phyloP scores from a whole-genome alignment of 768 basidiomycete species.

The Roridomyces roridus region DNA sequence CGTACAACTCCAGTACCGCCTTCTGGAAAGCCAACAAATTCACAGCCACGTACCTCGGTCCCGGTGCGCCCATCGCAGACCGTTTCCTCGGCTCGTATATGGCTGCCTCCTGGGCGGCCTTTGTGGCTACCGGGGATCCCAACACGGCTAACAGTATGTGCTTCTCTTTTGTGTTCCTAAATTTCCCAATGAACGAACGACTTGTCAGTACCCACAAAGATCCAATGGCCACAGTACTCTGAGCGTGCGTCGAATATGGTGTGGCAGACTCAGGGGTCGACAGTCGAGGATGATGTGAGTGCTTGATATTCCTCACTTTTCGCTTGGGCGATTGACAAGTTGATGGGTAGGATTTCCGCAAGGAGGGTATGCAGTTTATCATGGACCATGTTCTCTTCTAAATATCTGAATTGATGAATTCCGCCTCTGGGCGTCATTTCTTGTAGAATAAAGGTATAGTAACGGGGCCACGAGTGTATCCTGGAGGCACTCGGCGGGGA shows the following conservation, averaged over 20 bases:
- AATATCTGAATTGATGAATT: no score
- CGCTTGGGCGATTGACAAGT: not conserved
- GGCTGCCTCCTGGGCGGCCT: constrained; percentile 23
- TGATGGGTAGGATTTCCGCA: constrained; percentile 9
- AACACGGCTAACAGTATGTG: constrained; percentile 18
- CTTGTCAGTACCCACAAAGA: constrained; percentile 8
- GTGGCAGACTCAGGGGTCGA: constrained; percentile 21
- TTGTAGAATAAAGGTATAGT: no score
- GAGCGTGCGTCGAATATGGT: constrained; percentile 14
- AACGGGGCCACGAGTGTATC: no score
- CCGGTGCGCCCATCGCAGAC: constrained; percentile 18
- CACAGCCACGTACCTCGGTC: constrained; percentile 20
- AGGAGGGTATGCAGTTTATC: constrained; percentile 18
- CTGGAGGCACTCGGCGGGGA: no score
- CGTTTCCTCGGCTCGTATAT: constrained; percentile 22
- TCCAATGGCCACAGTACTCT: constrained; percentile 20
- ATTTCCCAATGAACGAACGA: no score
- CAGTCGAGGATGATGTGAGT: constrained; percentile 22
- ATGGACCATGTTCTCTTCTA: constrained; percentile 11
- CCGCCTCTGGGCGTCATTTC: no score
- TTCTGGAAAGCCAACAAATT: constrained; percentile 25
- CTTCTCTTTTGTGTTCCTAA: no score
- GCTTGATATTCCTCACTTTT: not conserved
- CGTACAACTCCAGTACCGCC: constrained; percentile 12
- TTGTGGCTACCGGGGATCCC: constrained; percentile 24